A percentile compares a stretch with the other conserved stretches of the same genome.
Evolutionary conservation across 2,329 filamentous ascomycete genomes (phyloP).

Genomic region (Aureobasidium sp.): DNA sequence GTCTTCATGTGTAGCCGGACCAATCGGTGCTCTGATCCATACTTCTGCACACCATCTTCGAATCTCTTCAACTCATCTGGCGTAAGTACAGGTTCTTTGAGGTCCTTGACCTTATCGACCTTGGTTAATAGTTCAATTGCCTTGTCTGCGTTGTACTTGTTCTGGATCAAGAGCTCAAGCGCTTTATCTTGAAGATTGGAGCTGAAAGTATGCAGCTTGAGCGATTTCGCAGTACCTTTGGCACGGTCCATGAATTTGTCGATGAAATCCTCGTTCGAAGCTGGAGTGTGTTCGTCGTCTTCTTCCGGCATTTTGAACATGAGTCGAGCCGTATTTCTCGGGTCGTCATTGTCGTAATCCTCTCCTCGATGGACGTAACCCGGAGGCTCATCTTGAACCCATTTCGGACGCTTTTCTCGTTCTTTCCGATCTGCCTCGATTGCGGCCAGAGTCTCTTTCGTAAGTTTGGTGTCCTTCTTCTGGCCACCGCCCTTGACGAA

Average conservation of each 20-base stretch:
- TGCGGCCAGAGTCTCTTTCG: conserved; percentile 72
- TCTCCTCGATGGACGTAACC: conserved; percentile 83
- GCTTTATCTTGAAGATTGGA: conserved; percentile 88
- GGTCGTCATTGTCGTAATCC: conserved; percentile 65
- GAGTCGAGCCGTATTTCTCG: conserved; percentile 65
- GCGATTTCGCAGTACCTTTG: conserved; percentile 54
- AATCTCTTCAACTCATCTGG: conserved; percentile 80
- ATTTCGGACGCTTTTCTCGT: conserved; percentile 78
- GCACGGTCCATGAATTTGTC: conserved; percentile 70
- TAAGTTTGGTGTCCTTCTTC: conserved; percentile 69
- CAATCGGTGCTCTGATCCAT: conserved; percentile 78
- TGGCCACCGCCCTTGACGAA: conserved; percentile 54
- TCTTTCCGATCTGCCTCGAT: conserved; percentile 75
- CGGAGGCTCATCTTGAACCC: conserved; percentile 83
- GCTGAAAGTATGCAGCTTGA: conserved; percentile 66
- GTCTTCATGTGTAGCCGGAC: conserved; percentile 83
- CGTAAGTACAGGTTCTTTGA: conserved; percentile 78
- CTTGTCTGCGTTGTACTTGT: conserved; percentile 62
- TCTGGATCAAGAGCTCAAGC: conserved; percentile 62
- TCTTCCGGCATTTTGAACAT: conserved; percentile 63
- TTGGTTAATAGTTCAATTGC: conserved; percentile 65
- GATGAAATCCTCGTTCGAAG: conserved; percentile 52
- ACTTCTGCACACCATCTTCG: conserved; percentile 83
- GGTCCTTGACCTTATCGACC: conserved; percentile 59
- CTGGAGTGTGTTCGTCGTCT: conserved; percentile 19